A percentile compares a stretch with the other conserved stretches of the same genome.
phyloP scores from a whole-genome alignment of 176 grass and related monocot species.

The Triticum turgidum region DNA sequence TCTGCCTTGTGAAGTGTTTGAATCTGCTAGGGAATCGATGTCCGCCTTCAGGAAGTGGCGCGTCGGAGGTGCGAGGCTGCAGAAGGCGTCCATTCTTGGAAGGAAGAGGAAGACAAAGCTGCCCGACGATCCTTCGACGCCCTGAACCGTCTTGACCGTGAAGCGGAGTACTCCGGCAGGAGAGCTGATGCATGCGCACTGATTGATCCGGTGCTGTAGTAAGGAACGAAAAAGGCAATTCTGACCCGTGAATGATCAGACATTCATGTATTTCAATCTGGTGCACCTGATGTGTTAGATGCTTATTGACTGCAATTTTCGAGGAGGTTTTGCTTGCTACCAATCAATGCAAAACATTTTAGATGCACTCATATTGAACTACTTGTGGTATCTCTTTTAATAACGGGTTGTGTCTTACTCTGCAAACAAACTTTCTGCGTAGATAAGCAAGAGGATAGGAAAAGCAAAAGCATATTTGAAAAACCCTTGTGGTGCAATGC shows the following conservation, averaged over 20 bases:
- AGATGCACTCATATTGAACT: no score
- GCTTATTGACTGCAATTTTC: no score
- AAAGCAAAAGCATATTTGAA: no score
- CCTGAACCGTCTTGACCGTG: constrained; percentile 13
- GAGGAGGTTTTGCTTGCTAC: no score
- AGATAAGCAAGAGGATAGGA: no score
- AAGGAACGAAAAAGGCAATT: not conserved
- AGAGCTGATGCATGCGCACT: not conserved
- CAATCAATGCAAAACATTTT: no score
- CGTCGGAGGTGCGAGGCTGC: constrained; percentile 57
- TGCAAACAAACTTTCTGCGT: no score
- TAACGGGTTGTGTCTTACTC: no score
- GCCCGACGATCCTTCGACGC: constrained; percentile 31
- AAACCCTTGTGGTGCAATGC: no score
- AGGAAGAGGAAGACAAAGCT: constrained; percentile 77
- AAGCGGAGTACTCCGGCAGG: not conserved
- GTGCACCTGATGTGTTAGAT: no score
- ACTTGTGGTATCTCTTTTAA: no score
- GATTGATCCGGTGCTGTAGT: not conserved
- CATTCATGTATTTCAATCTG: not conserved
- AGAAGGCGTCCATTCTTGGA: constrained; percentile 77
- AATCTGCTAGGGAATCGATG: constrained; percentile 80
- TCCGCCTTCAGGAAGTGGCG: constrained; percentile 78
- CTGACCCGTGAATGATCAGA: not conserved
- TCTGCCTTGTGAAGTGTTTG: constrained; percentile 45